These are phyloP conservation scores for Paramecium biaurelia DNA, from an alignment of 73 alveolate species.

Conservation along the genomic window DNA sequence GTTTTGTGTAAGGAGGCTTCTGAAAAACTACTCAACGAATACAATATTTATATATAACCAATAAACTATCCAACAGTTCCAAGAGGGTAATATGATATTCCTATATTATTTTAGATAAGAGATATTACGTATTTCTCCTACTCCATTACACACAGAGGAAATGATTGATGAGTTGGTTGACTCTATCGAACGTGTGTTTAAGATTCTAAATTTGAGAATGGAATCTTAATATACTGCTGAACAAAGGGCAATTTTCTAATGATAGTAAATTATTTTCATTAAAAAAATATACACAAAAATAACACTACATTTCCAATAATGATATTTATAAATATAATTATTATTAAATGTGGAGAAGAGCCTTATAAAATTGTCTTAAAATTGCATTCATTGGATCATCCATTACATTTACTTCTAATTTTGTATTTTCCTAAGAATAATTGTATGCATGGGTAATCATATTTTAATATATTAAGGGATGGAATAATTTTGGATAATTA, in stretches of 20 bases:
- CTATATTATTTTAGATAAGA: constrained; percentile 43
- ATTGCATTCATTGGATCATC: neutral
- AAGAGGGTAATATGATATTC: constrained; percentile 46
- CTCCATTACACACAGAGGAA: constrained; percentile 67
- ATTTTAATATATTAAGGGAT: neutral
- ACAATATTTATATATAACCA: constrained; percentile 78
- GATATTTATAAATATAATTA: neutral
- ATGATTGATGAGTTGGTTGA: constrained; percentile 57
- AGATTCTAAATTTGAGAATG: constrained; percentile 27
- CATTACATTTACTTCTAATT: neutral
- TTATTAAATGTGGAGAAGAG: constrained; percentile 17
- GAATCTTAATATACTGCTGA: neutral
- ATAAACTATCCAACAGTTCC: constrained; percentile 87
- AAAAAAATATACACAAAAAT: neutral
- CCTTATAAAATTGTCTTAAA: neutral
- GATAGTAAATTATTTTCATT: neutral
- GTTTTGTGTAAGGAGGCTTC: constrained; percentile 64
- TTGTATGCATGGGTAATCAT: constrained; percentile 42
- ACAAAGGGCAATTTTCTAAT: neutral
- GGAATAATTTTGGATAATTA: constrained; percentile 52
- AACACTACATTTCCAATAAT: neutral
- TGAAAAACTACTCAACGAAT: constrained; percentile 67
- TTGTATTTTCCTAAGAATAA: constrained; percentile 4
- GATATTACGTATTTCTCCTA: constrained; percentile 65
- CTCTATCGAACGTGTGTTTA: constrained; percentile 51